These are phyloP conservation scores for Strobilomyces dryophilus DNA, from an alignment of 768 basidiomycete species.

Conservation along the genomic window DNA sequence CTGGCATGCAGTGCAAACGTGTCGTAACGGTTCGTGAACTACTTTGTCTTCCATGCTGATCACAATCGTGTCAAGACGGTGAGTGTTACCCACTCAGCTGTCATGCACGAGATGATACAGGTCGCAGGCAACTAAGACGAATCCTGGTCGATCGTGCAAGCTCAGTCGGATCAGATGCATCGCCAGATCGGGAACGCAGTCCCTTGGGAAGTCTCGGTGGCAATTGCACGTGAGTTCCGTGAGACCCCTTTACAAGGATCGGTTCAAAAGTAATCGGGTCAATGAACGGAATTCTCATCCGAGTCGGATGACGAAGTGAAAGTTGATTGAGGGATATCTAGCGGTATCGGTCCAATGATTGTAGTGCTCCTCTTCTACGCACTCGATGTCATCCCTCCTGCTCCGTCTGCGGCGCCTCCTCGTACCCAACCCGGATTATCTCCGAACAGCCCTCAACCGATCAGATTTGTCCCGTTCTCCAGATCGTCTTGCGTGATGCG, in stretches of 20 bases:
- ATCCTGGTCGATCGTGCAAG: background rate
- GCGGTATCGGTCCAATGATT: background rate
- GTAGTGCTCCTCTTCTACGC: background rate
- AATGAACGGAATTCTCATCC: constrained; percentile 21
- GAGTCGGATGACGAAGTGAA: constrained; percentile 13
- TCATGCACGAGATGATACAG: too few relatives aligned
- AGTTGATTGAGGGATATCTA: constrained; percentile 32
- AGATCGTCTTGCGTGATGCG: constrained; percentile 52
- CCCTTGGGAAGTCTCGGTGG: constrained; percentile 58
- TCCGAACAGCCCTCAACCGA: constrained; percentile 77
- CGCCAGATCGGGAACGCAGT: constrained; percentile 82
- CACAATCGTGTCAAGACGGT: constrained; percentile 58
- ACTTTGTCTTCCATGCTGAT: constrained; percentile 56
- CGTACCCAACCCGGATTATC: constrained; percentile 82
- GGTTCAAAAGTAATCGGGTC: constrained; percentile 34
- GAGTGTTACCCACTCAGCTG: too few relatives aligned
- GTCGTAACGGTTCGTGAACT: constrained; percentile 73
- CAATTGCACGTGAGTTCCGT: constrained; percentile 63
- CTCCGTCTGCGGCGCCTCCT: constrained; percentile 37
- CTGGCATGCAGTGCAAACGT: constrained; percentile 50
- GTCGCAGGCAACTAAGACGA: too few relatives aligned
- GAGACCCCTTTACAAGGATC: constrained; percentile 48
- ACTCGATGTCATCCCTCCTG: background rate
- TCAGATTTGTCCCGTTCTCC: constrained; percentile 67
- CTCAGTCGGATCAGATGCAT: constrained; percentile 52